phyloP scores from a whole-genome alignment of 2,329 filamentous ascomycete species.

The Exophiala dermatitidis region DNA sequence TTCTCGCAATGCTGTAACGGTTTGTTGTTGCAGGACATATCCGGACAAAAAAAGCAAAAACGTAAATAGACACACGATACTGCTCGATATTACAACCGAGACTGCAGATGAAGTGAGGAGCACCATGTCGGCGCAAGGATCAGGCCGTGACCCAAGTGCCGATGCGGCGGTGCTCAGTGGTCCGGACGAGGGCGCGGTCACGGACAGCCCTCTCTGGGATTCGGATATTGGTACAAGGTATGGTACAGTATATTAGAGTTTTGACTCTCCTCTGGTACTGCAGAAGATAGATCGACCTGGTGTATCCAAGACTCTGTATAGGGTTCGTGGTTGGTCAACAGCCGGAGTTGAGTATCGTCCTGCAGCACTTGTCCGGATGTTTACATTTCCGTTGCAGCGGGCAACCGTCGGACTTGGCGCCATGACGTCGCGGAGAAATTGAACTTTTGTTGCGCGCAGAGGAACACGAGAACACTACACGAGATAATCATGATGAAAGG shows the following conservation, averaged over 20 bases:
- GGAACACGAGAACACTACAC: background rate
- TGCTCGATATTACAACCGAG: slow-evolving; percentile 38
- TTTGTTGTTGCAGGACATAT: slow-evolving; percentile 80
- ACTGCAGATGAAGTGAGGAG: slow-evolving; percentile 41
- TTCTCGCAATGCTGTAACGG: slow-evolving; percentile 66
- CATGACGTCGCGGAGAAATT: background rate
- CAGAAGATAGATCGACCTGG: background rate
- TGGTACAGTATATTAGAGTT: background rate
- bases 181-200: too few species aligned
- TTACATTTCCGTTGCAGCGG: slow-evolving; percentile 7
- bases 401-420: slow-evolving; percentile 4
- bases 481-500: background rate
- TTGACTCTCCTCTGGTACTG: background rate
- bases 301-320: background rate
- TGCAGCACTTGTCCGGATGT: background rate
- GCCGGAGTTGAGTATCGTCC: background rate
- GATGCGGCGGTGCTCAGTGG: background rate
- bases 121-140: slow-evolving; percentile 33
- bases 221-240: background rate
- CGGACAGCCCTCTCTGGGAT: too few species aligned
- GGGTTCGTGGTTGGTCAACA: background rate
- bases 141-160: background rate
- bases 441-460: background rate
- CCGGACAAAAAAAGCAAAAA: slow-evolving; percentile 77
- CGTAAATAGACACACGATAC: slow-evolving; percentile 65